phyloP scores from a whole-genome alignment of 2,329 filamentous ascomycete genomes.

The Colletotrichum cordylinicola region DNA sequence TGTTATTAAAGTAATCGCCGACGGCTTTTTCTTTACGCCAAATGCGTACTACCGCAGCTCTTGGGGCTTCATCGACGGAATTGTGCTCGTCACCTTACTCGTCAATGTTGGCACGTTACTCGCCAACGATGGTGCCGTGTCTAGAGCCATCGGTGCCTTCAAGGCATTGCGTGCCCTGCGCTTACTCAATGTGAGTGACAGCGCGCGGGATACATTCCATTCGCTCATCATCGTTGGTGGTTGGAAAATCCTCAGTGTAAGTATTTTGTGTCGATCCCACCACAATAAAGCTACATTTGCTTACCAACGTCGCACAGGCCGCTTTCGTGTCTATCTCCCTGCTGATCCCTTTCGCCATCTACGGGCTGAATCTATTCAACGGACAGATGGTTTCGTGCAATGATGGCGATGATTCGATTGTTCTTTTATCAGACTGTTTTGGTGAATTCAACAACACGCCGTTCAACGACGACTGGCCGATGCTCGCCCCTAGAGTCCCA shows the following conservation, averaged over 20 bases:
- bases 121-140: slow-evolving; percentile 81
- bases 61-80: slow-evolving; percentile 93
- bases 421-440: slow-evolving; percentile 75
- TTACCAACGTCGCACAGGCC: slow-evolving; percentile 50
- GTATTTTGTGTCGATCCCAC: slow-evolving; percentile 42
- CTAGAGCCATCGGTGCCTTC: slow-evolving; percentile 92
- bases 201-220: slow-evolving; percentile 94
- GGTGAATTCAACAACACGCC: slow-evolving; percentile 81
- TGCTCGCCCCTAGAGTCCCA: slow-evolving; percentile 83
- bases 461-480: slow-evolving; percentile 75
- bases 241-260: slow-evolving; percentile 88
- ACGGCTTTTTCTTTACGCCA: slow-evolving; percentile 95
- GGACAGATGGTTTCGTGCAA: slow-evolving; percentile 84
- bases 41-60: slow-evolving; percentile 97
- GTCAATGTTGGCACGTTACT: slow-evolving; percentile 89
- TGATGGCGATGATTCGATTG: slow-evolving; percentile 63
- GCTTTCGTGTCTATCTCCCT: slow-evolving; percentile 94
- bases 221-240: slow-evolving; percentile 93
- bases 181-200: slow-evolving; percentile 94
- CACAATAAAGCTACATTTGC: neutral
- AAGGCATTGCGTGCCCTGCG: slow-evolving; percentile 93
- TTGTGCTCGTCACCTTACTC: slow-evolving; percentile 94
- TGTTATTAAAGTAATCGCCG: slow-evolving; percentile 89
- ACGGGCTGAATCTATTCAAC: slow-evolving; percentile 91
- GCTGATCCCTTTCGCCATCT: slow-evolving; percentile 95